Evolutionary conservation across 352 stramenopile genomes (phyloP).

Genomic region (Globisporangium barbulae): DNA sequence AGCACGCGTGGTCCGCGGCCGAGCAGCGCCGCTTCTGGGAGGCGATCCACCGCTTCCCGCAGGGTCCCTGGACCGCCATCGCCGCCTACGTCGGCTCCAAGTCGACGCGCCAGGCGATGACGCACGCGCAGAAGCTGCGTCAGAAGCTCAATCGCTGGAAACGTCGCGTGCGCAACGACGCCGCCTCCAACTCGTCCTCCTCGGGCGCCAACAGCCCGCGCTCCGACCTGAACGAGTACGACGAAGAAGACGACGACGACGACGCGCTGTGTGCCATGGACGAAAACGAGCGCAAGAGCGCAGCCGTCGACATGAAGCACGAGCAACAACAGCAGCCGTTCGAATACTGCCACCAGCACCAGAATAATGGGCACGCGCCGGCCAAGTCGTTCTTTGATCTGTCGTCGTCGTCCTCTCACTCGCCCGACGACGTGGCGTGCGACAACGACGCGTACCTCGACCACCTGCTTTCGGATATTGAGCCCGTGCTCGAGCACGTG

Average conservation of each 20-base stretch:
- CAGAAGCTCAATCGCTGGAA: constrained; percentile 65
- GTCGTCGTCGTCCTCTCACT: constrained; percentile 7
- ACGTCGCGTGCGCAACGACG: constrained; percentile 32
- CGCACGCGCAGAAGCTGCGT: constrained; percentile 62
- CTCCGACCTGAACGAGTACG: constrained; percentile 10
- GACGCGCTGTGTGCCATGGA: background rate
- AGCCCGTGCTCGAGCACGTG: constrained; percentile 47
- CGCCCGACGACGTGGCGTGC: constrained; percentile 16
- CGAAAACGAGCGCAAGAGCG: background rate
- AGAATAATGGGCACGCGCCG: background rate
- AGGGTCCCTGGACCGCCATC: constrained; percentile 60
- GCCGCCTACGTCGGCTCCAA: constrained; percentile 58
- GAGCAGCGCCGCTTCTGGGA: constrained; percentile 58
- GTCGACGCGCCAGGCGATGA: constrained; percentile 65
- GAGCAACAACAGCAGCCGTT: background rate
- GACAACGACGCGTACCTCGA: constrained; percentile 42
- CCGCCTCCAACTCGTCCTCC: background rate
- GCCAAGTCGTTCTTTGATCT: background rate
- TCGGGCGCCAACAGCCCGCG: constrained; percentile 12
- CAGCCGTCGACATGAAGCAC: constrained; percentile 2
- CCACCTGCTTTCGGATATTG: constrained; percentile 45
- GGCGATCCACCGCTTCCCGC: constrained; percentile 53
- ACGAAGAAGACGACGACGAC: constrained; percentile 4
- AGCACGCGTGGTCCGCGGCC: constrained; percentile 43
- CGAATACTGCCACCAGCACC: background rate